phyloP scores from a whole-genome alignment of 2,329 filamentous ascomycete genomes.

The Fusarium bulbicola region DNA sequence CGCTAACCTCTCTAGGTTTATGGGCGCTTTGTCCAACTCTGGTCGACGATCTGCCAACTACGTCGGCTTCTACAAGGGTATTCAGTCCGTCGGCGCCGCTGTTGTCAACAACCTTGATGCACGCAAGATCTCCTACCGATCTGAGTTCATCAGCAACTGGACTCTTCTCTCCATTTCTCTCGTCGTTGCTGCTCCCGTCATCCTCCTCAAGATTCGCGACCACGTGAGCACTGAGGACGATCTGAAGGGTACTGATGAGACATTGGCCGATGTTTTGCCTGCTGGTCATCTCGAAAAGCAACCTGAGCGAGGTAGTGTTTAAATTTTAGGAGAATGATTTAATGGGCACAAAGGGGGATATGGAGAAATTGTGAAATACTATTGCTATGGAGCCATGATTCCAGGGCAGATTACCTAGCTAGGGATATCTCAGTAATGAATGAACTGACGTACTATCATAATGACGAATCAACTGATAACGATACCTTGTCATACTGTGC shows the following conservation, averaged over 20 bases:
- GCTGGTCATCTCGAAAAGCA: slow-evolving; percentile 28
- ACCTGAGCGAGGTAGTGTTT: slow-evolving; percentile 4
- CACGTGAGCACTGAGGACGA: slow-evolving; percentile 85
- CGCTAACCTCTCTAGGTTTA: slow-evolving; percentile 67
- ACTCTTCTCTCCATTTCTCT: slow-evolving; percentile 78
- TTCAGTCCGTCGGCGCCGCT: slow-evolving; percentile 78
- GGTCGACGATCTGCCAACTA: slow-evolving; percentile 91
- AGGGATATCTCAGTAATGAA: not conserved
- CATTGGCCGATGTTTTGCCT: slow-evolving; percentile 71
- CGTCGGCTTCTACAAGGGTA: slow-evolving; percentile 88
- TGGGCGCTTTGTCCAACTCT: slow-evolving; percentile 93
- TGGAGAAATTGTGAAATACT: slow-evolving; percentile 4
- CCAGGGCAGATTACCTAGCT: not conserved
- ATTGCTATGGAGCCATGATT: not conserved
- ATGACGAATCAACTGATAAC: not conserved
- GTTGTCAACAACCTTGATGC: slow-evolving; percentile 52
- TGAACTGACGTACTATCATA: not conserved
- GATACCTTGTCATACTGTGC: not conserved
- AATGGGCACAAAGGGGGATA: not conserved
- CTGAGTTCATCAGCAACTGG: slow-evolving; percentile 78
- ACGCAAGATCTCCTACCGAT: slow-evolving; percentile 65
- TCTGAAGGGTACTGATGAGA: slow-evolving; percentile 86
- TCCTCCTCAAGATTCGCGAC: slow-evolving; percentile 82
- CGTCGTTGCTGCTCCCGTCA: slow-evolving; percentile 79
- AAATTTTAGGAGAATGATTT: not conserved